Evolutionary conservation across 495 filamentous ascomycete species (phyloP).

Genomic region (Neurospora sp.): DNA sequence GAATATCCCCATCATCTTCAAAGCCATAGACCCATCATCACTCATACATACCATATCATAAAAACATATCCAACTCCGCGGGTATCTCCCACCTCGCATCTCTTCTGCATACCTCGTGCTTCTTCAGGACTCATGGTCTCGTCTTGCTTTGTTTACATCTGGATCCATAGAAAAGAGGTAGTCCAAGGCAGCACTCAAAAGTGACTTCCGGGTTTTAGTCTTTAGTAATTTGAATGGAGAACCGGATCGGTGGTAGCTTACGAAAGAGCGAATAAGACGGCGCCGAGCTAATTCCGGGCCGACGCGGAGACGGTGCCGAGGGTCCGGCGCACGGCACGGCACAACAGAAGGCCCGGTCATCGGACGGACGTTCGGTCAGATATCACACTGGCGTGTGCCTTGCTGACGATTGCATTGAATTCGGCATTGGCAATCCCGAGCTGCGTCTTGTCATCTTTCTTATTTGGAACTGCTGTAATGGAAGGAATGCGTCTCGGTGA

Average conservation of each 20-base stretch:
- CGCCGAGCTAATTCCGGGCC: constrained; percentile 18
- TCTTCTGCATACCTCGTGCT: background rate
- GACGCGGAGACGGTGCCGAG: constrained; percentile 15
- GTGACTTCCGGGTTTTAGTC: background rate
- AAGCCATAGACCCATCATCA: background rate
- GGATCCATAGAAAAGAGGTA: background rate
- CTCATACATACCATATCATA: background rate
- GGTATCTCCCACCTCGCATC: background rate
- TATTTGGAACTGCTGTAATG: constrained; percentile 18
- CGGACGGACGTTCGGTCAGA: constrained; percentile 18
- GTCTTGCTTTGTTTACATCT: background rate
- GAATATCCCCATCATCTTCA: background rate
- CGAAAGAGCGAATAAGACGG: constrained; percentile 19
- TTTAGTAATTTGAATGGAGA: background rate
- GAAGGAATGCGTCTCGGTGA: constrained; percentile 24
- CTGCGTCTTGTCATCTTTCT: constrained; percentile 16
- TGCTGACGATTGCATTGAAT: constrained; percentile 13
- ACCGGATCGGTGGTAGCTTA: background rate
- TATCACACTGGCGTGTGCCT: constrained; percentile 18
- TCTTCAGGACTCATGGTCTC: background rate
- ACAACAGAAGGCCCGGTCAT: constrained; percentile 16
- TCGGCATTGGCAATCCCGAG: constrained; percentile 17
- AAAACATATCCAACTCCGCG: background rate
- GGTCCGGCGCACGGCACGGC: constrained; percentile 12
- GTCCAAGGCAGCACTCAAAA: background rate